phyloP scores from a whole-genome alignment of 2,329 filamentous ascomycete species.

The Aureobasidium lini region DNA sequence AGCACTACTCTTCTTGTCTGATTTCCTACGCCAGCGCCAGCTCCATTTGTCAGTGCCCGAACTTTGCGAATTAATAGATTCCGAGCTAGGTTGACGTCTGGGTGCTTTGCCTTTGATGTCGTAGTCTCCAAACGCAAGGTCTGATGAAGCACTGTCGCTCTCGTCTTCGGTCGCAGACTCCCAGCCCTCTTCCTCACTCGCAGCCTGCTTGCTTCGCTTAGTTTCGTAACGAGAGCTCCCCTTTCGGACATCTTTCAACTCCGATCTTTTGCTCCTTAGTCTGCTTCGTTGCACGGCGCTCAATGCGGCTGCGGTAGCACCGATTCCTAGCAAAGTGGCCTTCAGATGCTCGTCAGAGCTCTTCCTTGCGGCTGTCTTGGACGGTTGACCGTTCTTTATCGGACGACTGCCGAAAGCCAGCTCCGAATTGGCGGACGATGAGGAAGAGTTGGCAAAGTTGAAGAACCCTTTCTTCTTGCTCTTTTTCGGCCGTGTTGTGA shows the following conservation, averaged over 20 bases:
- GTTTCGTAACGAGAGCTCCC: slow-evolving; percentile 21
- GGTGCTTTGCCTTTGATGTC: slow-evolving; percentile 28
- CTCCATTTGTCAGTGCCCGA: slow-evolving; percentile 52
- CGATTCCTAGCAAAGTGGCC: slow-evolving; percentile 39
- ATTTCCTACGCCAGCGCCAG: slow-evolving; percentile 52
- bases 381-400: slow-evolving; percentile 18
- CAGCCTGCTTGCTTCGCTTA: slow-evolving; percentile 6
- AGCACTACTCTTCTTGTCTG: slow-evolving; percentile 29
- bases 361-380: slow-evolving; percentile 14
- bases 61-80: slow-evolving; percentile 46
- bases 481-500: slow-evolving; percentile 18
- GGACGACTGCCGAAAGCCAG: slow-evolving; percentile 37
- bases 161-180: slow-evolving; percentile 51
- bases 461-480: slow-evolving; percentile 38
- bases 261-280: slow-evolving; percentile 22
- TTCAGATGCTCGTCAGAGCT: slow-evolving; percentile 40
- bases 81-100: slow-evolving; percentile 38
- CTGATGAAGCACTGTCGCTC: slow-evolving; percentile 48
- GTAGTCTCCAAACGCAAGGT: slow-evolving; percentile 53
- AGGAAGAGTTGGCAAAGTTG: slow-evolving; percentile 39
- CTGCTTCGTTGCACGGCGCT: slow-evolving; percentile 33
- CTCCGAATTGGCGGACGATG: slow-evolving; percentile 40
- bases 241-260: slow-evolving; percentile 30
- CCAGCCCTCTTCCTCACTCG: slow-evolving; percentile 49
- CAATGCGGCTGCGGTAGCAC: slow-evolving; percentile 43